These are phyloP conservation scores for Sporothrix humicola DNA, from an alignment of 2,329 filamentous ascomycete genomes.

Conservation along the genomic window DNA sequence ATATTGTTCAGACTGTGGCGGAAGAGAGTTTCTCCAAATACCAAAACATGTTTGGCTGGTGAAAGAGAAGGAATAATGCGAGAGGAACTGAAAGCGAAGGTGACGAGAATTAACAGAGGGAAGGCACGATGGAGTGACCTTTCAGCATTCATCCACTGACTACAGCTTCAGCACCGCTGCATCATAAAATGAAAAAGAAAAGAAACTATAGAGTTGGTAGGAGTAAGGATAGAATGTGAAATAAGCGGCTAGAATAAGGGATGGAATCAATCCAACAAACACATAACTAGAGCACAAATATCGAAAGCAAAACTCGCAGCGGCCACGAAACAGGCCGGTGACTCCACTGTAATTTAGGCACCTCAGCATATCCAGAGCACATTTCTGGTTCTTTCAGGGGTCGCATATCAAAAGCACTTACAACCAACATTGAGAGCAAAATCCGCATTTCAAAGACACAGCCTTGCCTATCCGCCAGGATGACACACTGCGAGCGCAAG, in stretches of 20 bases:
- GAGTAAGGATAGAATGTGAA: neutral
- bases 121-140: no score
- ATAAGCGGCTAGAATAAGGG: neutral
- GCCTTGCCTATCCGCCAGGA: no score
- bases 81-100: no score
- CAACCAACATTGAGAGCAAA: neutral
- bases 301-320: neutral
- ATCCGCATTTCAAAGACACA: neutral
- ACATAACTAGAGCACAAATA: neutral
- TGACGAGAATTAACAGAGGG: no score
- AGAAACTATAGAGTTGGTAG: neutral
- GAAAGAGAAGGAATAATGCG: no score
- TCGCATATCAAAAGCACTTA: neutral
- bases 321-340: neutral
- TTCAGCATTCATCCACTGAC: no score
- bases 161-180: no score
- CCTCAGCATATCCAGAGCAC: neutral
- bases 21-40: no score
- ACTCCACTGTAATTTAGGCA: slow-evolving; percentile 5
- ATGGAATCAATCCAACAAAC: neutral
- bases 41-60: no score
- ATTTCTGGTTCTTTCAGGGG: neutral
- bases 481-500: neutral
- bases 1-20: no score
- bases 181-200: neutral